phyloP scores from a whole-genome alignment of 2,329 filamentous ascomycete species.

The Phialocephala sp. region DNA sequence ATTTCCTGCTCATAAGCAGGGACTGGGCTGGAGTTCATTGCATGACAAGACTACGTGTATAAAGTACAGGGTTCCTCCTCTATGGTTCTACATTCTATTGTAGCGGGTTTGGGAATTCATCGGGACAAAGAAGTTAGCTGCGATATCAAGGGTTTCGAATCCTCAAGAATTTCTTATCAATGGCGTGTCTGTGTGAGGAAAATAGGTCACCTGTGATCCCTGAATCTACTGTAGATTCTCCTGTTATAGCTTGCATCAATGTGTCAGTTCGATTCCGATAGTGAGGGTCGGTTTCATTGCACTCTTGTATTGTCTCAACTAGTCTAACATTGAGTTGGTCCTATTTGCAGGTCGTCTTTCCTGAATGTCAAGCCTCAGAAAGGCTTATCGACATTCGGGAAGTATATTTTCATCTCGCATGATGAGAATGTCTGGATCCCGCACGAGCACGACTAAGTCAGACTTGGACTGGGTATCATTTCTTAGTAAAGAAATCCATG shows the following conservation, averaged over 20 bases:
- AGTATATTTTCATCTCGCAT: too few relatives aligned
- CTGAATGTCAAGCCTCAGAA: too few relatives aligned
- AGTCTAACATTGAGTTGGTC: too few relatives aligned
- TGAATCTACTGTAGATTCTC: too few relatives aligned
- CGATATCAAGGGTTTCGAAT: neutral
- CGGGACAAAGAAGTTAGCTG: neutral
- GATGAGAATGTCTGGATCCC: too few relatives aligned
- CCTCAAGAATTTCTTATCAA: neutral
- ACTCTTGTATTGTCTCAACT: neutral
- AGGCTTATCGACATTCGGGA: too few relatives aligned
- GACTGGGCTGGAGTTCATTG: conserved; percentile 11
- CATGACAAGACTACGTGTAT: conserved; percentile 22
- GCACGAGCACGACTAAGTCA: too few relatives aligned
- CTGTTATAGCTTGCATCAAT: too few relatives aligned
- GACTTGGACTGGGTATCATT: neutral
- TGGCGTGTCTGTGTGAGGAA: too few relatives aligned
- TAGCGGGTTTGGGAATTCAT: neutral
- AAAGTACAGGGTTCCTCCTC: conserved; percentile 15
- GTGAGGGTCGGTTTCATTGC: neutral
- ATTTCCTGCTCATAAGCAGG: neutral
- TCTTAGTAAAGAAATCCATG: neutral
- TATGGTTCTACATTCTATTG: neutral
- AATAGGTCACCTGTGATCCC: too few relatives aligned
- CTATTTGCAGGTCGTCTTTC: too few relatives aligned
- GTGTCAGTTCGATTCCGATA: too few relatives aligned